A percentile compares a stretch with the other conserved stretches of the same genome.
Evolutionary conservation across 2,329 filamentous ascomycete genomes (phyloP).

Genomic region (Diaporthe longicolla): DNA sequence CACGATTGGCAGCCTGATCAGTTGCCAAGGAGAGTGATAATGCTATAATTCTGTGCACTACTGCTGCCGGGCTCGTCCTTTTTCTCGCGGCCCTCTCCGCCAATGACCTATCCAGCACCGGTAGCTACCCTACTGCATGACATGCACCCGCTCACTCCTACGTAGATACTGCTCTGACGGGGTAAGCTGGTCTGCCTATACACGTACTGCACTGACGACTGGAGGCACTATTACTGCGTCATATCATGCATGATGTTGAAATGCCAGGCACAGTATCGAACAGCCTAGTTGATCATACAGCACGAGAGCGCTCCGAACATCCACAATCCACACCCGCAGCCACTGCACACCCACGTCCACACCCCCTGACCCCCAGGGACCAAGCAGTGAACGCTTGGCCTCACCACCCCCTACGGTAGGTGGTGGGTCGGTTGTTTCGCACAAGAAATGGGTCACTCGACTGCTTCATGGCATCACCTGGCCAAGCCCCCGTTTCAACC

Average conservation of each 20-base stretch:
- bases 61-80: background rate
- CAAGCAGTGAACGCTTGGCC: background rate
- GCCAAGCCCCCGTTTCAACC: conserved; percentile 32
- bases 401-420: conserved; percentile 20
- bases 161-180: background rate
- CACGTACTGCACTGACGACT: conserved; percentile 26
- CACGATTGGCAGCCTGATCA: conserved; percentile 23
- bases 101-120: background rate
- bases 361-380: conserved; percentile 8
- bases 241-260: background rate
- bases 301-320: background rate
- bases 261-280: background rate
- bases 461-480: conserved; percentile 25
- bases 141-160: background rate
- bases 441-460: conserved; percentile 8
- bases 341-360: conserved; percentile 1
- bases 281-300: background rate
- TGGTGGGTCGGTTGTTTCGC: conserved; percentile 30
- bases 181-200: conserved; percentile 5
- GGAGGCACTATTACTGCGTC: conserved; percentile 8
- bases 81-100: background rate
- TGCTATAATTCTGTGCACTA: background rate
- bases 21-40: conserved; percentile 18
- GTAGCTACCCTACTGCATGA: background rate
- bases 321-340: too few species aligned